phyloP scores from a whole-genome alignment of 768 basidiomycete genomes.

The Mycena leptocephala region DNA sequence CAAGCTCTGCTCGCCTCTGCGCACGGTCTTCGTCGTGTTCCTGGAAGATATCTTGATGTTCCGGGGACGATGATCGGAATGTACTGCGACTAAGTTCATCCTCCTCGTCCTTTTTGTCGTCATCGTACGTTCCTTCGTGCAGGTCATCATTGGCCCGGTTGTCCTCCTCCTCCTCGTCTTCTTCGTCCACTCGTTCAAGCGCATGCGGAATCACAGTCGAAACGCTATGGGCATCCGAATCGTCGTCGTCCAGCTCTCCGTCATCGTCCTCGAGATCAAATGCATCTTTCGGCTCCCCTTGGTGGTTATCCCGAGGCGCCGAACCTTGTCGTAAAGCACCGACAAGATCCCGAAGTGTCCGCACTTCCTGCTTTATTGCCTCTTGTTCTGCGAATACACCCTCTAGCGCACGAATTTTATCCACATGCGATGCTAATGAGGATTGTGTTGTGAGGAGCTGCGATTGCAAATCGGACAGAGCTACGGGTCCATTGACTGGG shows the following conservation, averaged over 20 bases:
- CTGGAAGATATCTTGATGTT: slow-evolving; percentile 24
- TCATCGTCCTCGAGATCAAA: slow-evolving; percentile 53
- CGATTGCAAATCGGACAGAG: slow-evolving; percentile 77
- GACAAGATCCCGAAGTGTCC: slow-evolving; percentile 78
- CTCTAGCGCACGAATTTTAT: slow-evolving; percentile 89
- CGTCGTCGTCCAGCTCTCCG: slow-evolving; percentile 67
- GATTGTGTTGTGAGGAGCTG: slow-evolving; percentile 91
- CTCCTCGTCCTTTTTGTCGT: slow-evolving; percentile 16
- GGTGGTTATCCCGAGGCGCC: slow-evolving; percentile 19
- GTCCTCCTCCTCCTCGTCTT: slow-evolving; percentile 67
- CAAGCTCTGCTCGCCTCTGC: slow-evolving; percentile 71
- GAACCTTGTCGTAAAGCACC: slow-evolving; percentile 32
- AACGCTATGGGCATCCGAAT: slow-evolving; percentile 83
- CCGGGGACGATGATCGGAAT: slow-evolving; percentile 24
- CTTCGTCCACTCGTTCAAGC: slow-evolving; percentile 82
- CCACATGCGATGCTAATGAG: slow-evolving; percentile 83
- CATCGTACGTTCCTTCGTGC: background rate
- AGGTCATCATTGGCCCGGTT: background rate
- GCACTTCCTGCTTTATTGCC: slow-evolving; percentile 83
- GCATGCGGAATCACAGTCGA: slow-evolving; percentile 80
- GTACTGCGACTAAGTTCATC: background rate
- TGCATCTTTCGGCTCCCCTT: slow-evolving; percentile 39
- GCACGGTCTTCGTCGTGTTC: slow-evolving; percentile 66
- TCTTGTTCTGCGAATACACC: slow-evolving; percentile 90
- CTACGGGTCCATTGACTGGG: slow-evolving; percentile 37